Percentiles rank a stretch among this genome's conserved stretches.
Conservation (phyloP, 495 filamentous ascomycete genomes). For the Aspergillus nanangensis region DNA sequence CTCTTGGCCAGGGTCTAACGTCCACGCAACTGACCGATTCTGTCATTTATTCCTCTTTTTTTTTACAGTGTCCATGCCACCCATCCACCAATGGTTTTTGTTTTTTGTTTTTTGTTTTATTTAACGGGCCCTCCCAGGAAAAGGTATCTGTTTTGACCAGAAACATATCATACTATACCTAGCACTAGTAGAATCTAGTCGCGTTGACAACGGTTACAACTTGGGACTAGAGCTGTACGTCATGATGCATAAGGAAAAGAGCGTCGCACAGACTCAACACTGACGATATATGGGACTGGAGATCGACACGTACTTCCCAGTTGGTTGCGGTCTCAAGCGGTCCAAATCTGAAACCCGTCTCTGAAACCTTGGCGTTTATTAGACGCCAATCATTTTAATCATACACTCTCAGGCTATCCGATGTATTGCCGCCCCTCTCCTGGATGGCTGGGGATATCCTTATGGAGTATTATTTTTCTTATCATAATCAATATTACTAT, state of each 20-base stretch:
- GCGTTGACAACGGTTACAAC: too few relatives aligned
- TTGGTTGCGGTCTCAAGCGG: constrained; percentile 5
- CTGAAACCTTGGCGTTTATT: constrained; percentile 14
- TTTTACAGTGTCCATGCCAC: not conserved
- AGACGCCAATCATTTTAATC: constrained; percentile 9
- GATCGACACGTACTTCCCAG: constrained; percentile 7
- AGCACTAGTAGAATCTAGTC: too few relatives aligned
- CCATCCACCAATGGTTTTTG: too few relatives aligned
- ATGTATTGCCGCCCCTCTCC: constrained; percentile 4
- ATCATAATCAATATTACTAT: too few relatives aligned
- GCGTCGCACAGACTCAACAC: constrained; percentile 10
- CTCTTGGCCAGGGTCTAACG: not conserved
- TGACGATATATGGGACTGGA: not conserved
- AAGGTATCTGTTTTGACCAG: too few relatives aligned
- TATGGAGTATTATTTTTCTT: not conserved
- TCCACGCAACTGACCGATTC: not conserved
- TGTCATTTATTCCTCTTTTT: too few relatives aligned
- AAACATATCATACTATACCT: too few relatives aligned
- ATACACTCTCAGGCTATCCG: not conserved
- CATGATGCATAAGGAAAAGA: not conserved
- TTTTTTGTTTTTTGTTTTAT: too few relatives aligned
- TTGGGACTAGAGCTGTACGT: not conserved
- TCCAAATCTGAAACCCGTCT: constrained; percentile 15
- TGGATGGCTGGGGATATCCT: not conserved
- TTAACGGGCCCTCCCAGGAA: too few relatives aligned